These are phyloP conservation scores for Epicoccum nigrum DNA, from an alignment of 2,329 filamentous ascomycete species.

Conservation along the genomic window DNA sequence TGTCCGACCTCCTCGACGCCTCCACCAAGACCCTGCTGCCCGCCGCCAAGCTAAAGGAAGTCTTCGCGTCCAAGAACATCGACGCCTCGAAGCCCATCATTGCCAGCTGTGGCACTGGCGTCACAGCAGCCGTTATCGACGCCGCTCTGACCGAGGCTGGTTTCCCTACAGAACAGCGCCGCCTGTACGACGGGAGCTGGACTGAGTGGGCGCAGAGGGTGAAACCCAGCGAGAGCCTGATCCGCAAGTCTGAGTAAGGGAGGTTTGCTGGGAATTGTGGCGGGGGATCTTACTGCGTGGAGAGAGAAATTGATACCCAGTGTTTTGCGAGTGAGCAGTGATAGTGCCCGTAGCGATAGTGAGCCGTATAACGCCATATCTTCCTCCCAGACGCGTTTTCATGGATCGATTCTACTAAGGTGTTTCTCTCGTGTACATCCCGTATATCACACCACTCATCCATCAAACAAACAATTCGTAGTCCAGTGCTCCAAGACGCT, in stretches of 20 bases:
- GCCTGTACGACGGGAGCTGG: conserved; percentile 96
- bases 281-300: background rate
- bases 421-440: background rate
- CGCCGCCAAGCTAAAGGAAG: conserved; percentile 69
- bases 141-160: conserved; percentile 81
- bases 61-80: conserved; percentile 82
- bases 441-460: background rate
- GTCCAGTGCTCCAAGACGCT: background rate
- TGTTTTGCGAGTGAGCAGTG: background rate
- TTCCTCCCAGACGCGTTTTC: too few species aligned
- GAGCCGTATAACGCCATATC: too few species aligned
- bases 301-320: conserved; percentile 17
- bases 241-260: conserved; percentile 56
- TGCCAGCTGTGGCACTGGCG: conserved; percentile 88
- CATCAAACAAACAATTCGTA: background rate
- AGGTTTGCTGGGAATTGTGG: background rate
- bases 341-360: background rate
- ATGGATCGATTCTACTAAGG: too few species aligned
- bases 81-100: conserved; percentile 82
- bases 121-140: conserved; percentile 90
- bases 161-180: conserved; percentile 71
- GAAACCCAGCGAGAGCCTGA: conserved; percentile 65
- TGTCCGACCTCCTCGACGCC: conserved; percentile 79
- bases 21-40: conserved; percentile 81
- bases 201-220: conserved; percentile 81